Percentiles rank a stretch among this genome's conserved stretches.
These are phyloP conservation scores for Populus deltoides DNA, from an alignment of 345 rosid species.

Conservation along the genomic window DNA sequence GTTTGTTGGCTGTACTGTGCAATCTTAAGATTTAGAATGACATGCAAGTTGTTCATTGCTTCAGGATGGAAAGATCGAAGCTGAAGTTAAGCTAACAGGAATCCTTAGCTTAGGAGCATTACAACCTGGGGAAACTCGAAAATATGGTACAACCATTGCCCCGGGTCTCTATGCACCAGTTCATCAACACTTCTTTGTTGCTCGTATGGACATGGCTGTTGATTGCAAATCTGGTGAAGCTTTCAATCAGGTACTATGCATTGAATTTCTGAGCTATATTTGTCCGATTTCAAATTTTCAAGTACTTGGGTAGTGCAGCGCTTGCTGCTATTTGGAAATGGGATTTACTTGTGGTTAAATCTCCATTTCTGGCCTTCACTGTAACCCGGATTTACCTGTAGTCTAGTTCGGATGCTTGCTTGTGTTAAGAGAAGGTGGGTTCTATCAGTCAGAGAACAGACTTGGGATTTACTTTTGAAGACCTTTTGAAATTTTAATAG, in stretches of 20 bases:
- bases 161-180: constrained; percentile 91
- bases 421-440: not conserved
- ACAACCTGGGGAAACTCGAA: constrained; percentile 83
- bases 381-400: not conserved
- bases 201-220: constrained; percentile 92
- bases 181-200: constrained; percentile 89
- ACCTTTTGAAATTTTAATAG: not conserved
- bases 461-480: not conserved
- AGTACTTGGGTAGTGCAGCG: not conserved
- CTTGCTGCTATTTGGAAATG: not conserved
- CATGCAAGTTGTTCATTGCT: not conserved
- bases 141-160: constrained; percentile 86
- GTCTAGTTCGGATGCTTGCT: not conserved
- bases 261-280: not conserved
- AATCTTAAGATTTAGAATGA: constrained; percentile 15
- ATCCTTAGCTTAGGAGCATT: constrained; percentile 90
- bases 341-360: not conserved
- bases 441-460: not conserved
- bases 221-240: constrained; percentile 93
- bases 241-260: constrained; percentile 61
- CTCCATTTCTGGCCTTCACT: not conserved
- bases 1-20: not conserved
- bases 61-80: constrained; percentile 94
- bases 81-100: constrained; percentile 89
- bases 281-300: not conserved